Percentiles rank a stretch among this genome's conserved stretches.
Conservation (phyloP, 2,329 filamentous ascomycete species). For the Botrytis porri region DNA sequence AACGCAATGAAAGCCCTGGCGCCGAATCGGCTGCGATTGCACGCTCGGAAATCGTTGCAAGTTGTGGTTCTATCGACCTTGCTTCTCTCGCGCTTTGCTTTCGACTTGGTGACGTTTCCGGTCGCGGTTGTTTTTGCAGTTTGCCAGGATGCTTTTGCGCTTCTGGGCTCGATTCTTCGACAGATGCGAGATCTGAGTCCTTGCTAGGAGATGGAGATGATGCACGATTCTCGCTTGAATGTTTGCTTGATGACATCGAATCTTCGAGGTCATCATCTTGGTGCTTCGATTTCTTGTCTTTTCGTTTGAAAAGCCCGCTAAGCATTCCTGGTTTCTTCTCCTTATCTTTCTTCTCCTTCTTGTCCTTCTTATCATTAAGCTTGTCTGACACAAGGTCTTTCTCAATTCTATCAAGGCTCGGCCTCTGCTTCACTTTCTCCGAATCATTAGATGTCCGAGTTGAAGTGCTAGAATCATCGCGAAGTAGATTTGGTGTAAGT, state of each 20-base stretch:
- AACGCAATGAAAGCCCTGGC: conserved; percentile 35
- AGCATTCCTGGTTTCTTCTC: conserved; percentile 58
- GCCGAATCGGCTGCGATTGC: conserved; percentile 30
- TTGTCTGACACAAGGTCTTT: conserved; percentile 65
- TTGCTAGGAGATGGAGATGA: conserved; percentile 36
- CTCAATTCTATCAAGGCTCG: conserved; percentile 74
- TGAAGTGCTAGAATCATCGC: conserved; percentile 63
- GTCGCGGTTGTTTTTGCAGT: conserved; percentile 60
- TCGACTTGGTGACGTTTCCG: conserved; percentile 32
- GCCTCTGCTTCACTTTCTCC: conserved; percentile 53
- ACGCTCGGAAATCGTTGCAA: conserved; percentile 32
- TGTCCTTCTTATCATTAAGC: conserved; percentile 64
- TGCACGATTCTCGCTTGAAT: conserved; percentile 45
- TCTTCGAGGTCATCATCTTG: conserved; percentile 55
- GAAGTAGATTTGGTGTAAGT: conserved; percentile 84
- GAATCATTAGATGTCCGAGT: conserved; percentile 44
- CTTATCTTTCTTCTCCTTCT: conserved; percentile 58
- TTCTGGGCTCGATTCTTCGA: conserved; percentile 33
- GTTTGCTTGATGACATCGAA: conserved; percentile 29
- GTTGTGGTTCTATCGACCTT: conserved; percentile 30
- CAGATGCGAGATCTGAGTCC: conserved; percentile 34
- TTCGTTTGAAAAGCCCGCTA: conserved; percentile 53
- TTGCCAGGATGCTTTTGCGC: conserved; percentile 61
- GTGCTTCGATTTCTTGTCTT: conserved; percentile 45
- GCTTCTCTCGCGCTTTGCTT: conserved; percentile 29